Conservation (phyloP, 306 rosid species). For the Cucumis melo region DNA sequence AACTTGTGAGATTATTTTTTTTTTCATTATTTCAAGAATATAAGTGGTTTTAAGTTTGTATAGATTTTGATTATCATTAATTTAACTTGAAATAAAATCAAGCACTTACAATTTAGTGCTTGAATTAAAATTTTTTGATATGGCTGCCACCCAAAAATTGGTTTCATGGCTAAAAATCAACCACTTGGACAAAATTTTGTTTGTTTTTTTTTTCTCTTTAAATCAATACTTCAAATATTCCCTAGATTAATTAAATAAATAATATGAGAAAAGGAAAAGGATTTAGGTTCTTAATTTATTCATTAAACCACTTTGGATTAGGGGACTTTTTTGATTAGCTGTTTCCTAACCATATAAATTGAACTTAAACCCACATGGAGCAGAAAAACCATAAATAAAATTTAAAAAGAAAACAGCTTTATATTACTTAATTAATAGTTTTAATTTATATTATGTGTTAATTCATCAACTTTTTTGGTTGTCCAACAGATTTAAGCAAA, state of each 20-base stretch:
- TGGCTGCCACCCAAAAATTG: not conserved
- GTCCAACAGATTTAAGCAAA: not conserved
- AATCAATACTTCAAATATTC: not conserved
- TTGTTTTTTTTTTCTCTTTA: not conserved
- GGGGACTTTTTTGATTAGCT: not conserved
- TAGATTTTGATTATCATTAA: not conserved
- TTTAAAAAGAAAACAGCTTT: not conserved
- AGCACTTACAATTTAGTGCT: not conserved
- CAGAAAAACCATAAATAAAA: not conserved
- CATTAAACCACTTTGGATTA: not conserved
- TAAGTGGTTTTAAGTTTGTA: not conserved
- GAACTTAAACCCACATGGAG: not conserved
- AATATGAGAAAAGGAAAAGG: not conserved
- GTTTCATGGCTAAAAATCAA: not conserved
- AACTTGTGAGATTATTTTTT: not conserved
- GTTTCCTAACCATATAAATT: not conserved
- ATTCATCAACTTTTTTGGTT: not conserved
- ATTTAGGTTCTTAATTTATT: not conserved
- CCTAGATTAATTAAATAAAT: not conserved
- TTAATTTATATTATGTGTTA: not conserved
- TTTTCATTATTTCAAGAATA: not conserved
- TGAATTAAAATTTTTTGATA: not conserved
- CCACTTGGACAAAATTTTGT: not conserved
- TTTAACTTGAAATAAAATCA: not conserved
- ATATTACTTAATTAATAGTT: not conserved